These are phyloP conservation scores for Massarina eburnea DNA, from an alignment of 2,329 filamentous ascomycete species.

Conservation along the genomic window DNA sequence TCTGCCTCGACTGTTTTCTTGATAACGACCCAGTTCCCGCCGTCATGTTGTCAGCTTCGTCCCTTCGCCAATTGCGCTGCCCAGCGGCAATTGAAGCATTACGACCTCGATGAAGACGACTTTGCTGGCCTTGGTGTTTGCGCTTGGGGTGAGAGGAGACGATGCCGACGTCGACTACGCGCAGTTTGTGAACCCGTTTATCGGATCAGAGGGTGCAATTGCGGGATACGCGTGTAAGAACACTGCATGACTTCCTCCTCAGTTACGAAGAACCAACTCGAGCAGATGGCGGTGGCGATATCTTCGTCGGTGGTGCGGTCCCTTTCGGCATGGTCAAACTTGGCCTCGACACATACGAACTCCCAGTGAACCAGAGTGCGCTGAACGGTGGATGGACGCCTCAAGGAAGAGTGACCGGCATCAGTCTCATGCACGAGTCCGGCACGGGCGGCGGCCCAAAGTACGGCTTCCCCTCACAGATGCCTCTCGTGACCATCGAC, in stretches of 20 bases:
- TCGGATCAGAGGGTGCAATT: conserved; percentile 51
- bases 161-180: conserved; percentile 33
- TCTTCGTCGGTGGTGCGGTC: conserved; percentile 42
- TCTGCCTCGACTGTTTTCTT: too few species aligned
- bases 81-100: not conserved
- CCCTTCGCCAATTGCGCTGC: not conserved
- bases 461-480: conserved; percentile 46
- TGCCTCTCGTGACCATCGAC: conserved; percentile 45
- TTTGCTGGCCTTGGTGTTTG: not conserved
- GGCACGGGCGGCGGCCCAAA: conserved; percentile 40
- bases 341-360: conserved; percentile 44
- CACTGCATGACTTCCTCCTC: not conserved
- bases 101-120: not conserved
- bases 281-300: conserved; percentile 43
- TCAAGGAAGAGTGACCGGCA: conserved; percentile 42
- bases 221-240: conserved; percentile 40
- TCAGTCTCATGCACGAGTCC: conserved; percentile 44
- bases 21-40: not conserved
- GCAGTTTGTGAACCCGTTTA: conserved; percentile 49
- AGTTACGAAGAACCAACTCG: conserved; percentile 3
- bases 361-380: conserved; percentile 36
- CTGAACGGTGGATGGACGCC: conserved; percentile 47
- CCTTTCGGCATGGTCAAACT: conserved; percentile 47
- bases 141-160: conserved; percentile 14
- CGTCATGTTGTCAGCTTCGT: not conserved